These are phyloP conservation scores for Psilocybe sp. DNA, from an alignment of 768 basidiomycete species.

Conservation along the genomic window DNA sequence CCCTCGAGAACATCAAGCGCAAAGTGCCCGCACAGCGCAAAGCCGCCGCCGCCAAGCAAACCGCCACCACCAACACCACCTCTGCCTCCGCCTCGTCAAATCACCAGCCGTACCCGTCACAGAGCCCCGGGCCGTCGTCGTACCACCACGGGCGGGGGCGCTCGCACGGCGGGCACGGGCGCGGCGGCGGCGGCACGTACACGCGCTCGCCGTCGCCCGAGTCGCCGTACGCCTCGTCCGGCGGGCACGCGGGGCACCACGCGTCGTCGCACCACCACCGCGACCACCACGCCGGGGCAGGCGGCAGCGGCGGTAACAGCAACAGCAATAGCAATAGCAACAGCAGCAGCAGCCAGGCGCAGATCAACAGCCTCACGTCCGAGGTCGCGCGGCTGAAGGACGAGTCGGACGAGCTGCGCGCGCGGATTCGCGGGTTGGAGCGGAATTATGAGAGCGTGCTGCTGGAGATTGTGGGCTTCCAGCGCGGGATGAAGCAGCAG, in stretches of 20 bases:
- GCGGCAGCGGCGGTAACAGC: not conserved
- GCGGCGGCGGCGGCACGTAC: too few relatives aligned
- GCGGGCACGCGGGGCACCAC: too few relatives aligned
- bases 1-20: slow-evolving; percentile 58
- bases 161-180: not conserved
- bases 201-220: too few relatives aligned
- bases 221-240: too few relatives aligned
- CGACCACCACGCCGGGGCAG: too few relatives aligned
- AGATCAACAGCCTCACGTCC: slow-evolving; percentile 11
- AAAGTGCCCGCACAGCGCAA: slow-evolving; percentile 52
- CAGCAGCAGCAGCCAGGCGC: slow-evolving; percentile 5
- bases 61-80: slow-evolving; percentile 20
- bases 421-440: slow-evolving; percentile 33
- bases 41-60: slow-evolving; percentile 4
- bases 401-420: slow-evolving; percentile 31
- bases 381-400: slow-evolving; percentile 29
- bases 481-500: slow-evolving; percentile 63
- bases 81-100: slow-evolving; percentile 22
- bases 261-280: too few relatives aligned
- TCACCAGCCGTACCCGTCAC: not conserved
- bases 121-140: slow-evolving; percentile 2
- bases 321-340: not conserved
- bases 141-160: not conserved
- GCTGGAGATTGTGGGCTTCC: slow-evolving; percentile 35
- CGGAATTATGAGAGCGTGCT: slow-evolving; percentile 35